Base-by-base conservation (phyloP, 2,329 filamentous ascomycete genomes). In the Exophiala sideris region DNA sequence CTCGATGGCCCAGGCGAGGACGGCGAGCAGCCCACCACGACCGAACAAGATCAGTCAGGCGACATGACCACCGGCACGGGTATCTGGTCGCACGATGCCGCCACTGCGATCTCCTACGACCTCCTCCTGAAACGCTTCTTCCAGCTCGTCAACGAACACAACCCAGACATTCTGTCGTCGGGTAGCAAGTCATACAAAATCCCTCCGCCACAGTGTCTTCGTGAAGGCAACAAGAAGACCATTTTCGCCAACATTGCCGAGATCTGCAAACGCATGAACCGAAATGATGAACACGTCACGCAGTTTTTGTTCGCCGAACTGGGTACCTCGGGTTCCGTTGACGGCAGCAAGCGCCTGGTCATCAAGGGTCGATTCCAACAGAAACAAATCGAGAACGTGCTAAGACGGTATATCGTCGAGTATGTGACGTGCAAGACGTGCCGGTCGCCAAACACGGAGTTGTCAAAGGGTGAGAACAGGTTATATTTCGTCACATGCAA, bases 341-440 rank as follows among this genome's bases (percentile, higher is more conserved):
- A 96, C 76, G 94, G 92, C 65, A 89, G 83, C 76, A 85, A 91
- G 74, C 86, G 92, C 70, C 76, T 99, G 67, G 91, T 99, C 70
- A 99, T 99, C 83, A 96, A 96, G 82, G 94, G 94, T 80, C 89
- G 94, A 70, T 99, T 99, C 88, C 92, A 97, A 76, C 92, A 97
- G 79, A 96, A 96, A 79, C 92, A 97, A 79, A 91, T 97, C 70
- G 94, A 99, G 80, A 96, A 95, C 75, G 91, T 97, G 49, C 76
- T 97, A 70, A 83, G 92, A 77, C 89, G 92, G 79, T 96, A 96
- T 74, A 96, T 96, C 71, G 88, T 88, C 90, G 78, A 73, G 84
- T 80, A 59, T 52, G 92, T 99, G 60, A 96, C 92, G 48, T 99
- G 94, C 86, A 96, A 96, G 79, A 99, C 94, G 38, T 99, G 94